Base-by-base conservation (phyloP, 345 rosid genomes). In the Eucalyptus curtisii region DNA sequence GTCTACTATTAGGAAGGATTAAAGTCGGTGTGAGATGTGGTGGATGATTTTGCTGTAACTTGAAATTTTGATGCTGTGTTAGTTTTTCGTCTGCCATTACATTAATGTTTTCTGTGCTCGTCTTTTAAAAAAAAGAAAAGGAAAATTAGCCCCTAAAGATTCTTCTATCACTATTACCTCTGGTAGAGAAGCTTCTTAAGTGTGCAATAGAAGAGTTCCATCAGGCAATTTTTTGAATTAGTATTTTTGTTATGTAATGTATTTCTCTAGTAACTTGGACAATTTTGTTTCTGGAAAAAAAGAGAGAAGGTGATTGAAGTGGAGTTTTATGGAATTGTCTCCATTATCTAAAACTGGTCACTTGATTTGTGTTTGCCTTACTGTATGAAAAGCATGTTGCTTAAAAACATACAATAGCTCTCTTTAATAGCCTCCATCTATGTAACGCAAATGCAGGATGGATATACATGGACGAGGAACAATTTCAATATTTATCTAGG, bases 401-500 rank as follows among this genome's bases (percentile, higher is more conserved):
- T 76, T 40, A 40, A 76, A 40, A 76, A 12, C 47, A 20, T 40
- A 40, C 84, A 1, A 76, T 40, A 76, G 84, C 47, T 40, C 27
- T 37, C 14, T 40, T 40, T 40, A 76, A 76, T 40, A 40, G 47
- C 30, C 84, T 76, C 15, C 5, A 76, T 76, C 44, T 71, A 71
- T 71, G 45, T 71, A 71, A 88, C 85, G 40, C 19, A 40, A 90
- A 31, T 90, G 93, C 95, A 98, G 99, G 99, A 90, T 98, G 99
- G 99, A 89, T 98, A 87, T 86, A 86, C 64, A 92, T 96, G 95
- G 99, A 97, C 49, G 95, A 94, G 86, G 99, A 95, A 87, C 99
- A 97, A 89, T 92, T 95, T 91, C 95, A 95, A 25, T 97, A 96
- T 93, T 89, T 98, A 93, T 95, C 96, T 37, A 95, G 95, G 91